These are phyloP conservation scores for Talaromyces sp. DNA, from an alignment of 2,329 filamentous ascomycete genomes.

Conservation along the genomic window DNA sequence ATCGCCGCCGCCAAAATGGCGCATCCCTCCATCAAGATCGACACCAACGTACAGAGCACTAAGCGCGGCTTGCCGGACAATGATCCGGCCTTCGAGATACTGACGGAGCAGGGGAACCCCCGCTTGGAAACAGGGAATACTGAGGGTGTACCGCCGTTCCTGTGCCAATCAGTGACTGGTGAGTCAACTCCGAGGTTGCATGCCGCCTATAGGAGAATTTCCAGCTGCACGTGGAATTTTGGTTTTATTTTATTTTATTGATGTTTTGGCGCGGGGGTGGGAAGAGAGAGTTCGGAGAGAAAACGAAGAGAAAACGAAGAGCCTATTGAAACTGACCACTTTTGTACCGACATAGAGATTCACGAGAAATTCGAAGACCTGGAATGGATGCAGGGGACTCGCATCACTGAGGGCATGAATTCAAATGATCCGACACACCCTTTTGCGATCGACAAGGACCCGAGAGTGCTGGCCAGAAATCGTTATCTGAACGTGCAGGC, in stretches of 20 bases:
- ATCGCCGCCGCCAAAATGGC: slow-evolving; percentile 47
- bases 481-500: slow-evolving; percentile 89
- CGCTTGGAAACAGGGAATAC: slow-evolving; percentile 32
- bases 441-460: slow-evolving; percentile 62
- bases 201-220: slow-evolving; percentile 21
- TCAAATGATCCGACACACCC: slow-evolving; percentile 52
- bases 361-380: slow-evolving; percentile 63
- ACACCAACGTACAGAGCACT: slow-evolving; percentile 40
- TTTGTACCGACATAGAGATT: slow-evolving; percentile 50
- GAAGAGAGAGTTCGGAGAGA: not conserved
- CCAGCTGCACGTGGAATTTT: slow-evolving; percentile 17
- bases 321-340: slow-evolving; percentile 15
- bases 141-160: slow-evolving; percentile 40
- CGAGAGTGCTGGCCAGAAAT: slow-evolving; percentile 67
- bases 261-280: no score
- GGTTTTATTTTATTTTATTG: no score
- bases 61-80: slow-evolving; percentile 44
- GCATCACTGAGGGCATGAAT: slow-evolving; percentile 52
- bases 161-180: slow-evolving; percentile 43
- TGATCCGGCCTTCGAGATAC: slow-evolving; percentile 33
- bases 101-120: slow-evolving; percentile 33
- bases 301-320: not conserved
- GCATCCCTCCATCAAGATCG: slow-evolving; percentile 44
- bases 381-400: slow-evolving; percentile 61
- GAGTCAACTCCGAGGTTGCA: slow-evolving; percentile 26